A percentile compares a stretch with the other conserved stretches of the same genome.
phyloP scores from a whole-genome alignment of 140 eudicot genomes.

The Flaveria floridana region DNA sequence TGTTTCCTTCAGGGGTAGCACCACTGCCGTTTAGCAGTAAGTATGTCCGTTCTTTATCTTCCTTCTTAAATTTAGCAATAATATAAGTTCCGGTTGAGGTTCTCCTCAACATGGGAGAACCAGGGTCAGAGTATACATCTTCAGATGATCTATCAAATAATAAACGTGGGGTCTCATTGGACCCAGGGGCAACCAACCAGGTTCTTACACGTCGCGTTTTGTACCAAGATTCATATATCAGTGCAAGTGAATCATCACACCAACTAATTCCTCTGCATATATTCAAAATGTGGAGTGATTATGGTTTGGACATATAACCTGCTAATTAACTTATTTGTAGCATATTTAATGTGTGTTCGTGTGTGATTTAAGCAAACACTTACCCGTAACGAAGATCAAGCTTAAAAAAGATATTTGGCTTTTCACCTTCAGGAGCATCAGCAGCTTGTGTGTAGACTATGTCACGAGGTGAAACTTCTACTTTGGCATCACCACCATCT shows the following conservation, averaged over 20 bases:
- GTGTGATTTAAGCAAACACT: slow-evolving; percentile 16
- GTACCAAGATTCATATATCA: slow-evolving; percentile 94
- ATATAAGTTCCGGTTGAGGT: slow-evolving; percentile 71
- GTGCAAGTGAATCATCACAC: slow-evolving; percentile 93
- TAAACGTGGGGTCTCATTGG: slow-evolving; percentile 52
- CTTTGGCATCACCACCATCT: slow-evolving; percentile 96
- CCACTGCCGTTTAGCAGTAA: slow-evolving; percentile 83
- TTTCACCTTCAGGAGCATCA: slow-evolving; percentile 66
- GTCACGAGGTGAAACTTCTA: slow-evolving; percentile 96
- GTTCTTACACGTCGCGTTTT: slow-evolving; percentile 75
- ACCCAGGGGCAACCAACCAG: slow-evolving; percentile 84
- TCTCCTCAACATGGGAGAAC: slow-evolving; percentile 94
- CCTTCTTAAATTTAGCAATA: slow-evolving; percentile 81
- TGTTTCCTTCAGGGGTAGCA: slow-evolving; percentile 94
- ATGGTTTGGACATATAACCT: neutral
- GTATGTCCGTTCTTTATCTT: slow-evolving; percentile 56
- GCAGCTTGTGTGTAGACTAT: slow-evolving; percentile 80
- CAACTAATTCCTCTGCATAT: slow-evolving; percentile 81
- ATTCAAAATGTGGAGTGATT: neutral
- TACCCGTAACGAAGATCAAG: slow-evolving; percentile 99
- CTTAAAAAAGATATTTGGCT: slow-evolving; percentile 63
- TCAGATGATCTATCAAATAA: slow-evolving; percentile 92
- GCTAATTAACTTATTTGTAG: slow-evolving; percentile 6
- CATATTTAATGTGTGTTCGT: neutral
- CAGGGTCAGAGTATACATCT: slow-evolving; percentile 98